Base-by-base conservation (phyloP, 768 basidiomycete genomes). In the Tylopilus subfusipes region DNA sequence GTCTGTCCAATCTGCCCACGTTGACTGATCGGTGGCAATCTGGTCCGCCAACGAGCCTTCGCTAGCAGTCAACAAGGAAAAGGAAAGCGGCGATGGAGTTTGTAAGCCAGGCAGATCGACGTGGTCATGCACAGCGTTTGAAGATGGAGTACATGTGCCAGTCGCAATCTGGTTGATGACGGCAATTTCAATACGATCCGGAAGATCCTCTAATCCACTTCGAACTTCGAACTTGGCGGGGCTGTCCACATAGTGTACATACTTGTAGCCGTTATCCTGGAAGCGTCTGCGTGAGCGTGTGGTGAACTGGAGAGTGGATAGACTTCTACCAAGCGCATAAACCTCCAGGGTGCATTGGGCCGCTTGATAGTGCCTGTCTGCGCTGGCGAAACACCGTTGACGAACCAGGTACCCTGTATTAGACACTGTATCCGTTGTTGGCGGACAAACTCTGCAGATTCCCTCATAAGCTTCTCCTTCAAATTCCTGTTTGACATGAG, bases 1-100 rank as follows among this genome's bases (percentile, higher is more conserved):
- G 68, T 96, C 93, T 3, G 91, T 91, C 93, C 93, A 96, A 72
- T 96, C 93, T 16, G 90, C 88, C 87, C 90, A 94, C 18, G 86
- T 76, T 18, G 85, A 83, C 49, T 82, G 79, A 68, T 93, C 84
- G 27, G 85, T 82, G 4, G 90, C 88, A 61, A 91, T 84, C 54
- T 86, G 81, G 66, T 92, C 88, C 5, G 87, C 90, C 53, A 92
- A 66, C 2, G 86, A 84, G 19, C 82, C 84, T 61, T 88, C 87
- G 61, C 79, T 82, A 8, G 82, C 76, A 53, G 81, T 85, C 48
- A 91, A 69, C 47, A 94, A 72, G 10, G 88, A 88, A 70, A 93
- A 93, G 4, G 89, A 89, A 22, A 90, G 75, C 0, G 84, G 82
- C 0, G 87, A 88, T 2, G 85, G 74, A 0, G 73, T 68, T n/a